These are phyloP conservation scores for Paraleonurus japonicus DNA, from an alignment of 257 asterid species.

Conservation along the genomic window DNA sequence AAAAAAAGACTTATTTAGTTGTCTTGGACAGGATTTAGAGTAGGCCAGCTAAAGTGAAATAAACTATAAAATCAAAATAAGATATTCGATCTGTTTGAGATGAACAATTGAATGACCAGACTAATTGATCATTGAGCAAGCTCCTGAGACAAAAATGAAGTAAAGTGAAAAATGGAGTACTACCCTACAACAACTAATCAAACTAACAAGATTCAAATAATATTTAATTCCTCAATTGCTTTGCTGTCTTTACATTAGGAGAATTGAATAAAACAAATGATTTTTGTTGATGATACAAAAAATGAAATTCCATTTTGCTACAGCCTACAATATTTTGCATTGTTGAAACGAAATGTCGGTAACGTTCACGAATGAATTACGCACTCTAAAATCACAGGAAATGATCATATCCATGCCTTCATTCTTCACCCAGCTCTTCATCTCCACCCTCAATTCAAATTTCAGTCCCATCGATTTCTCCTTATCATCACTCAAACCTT, in stretches of 20 bases:
- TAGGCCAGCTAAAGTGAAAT: too few relatives aligned
- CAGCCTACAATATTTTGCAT: conserved; percentile 34
- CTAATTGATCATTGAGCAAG: not conserved
- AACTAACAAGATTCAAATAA: not conserved
- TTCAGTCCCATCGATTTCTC: conserved; percentile 35
- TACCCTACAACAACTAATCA: not conserved
- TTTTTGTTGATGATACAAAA: not conserved
- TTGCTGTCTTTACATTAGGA: not conserved
- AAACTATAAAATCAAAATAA: too few relatives aligned
- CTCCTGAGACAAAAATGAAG: not conserved
- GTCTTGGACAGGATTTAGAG: too few relatives aligned
- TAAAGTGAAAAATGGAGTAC: not conserved
- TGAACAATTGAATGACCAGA: not conserved
- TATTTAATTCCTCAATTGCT: not conserved
- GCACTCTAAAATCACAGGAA: conserved; percentile 49
- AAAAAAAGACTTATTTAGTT: too few relatives aligned
- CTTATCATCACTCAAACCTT: conserved; percentile 21
- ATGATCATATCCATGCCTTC: conserved; percentile 28
- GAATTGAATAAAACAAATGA: not conserved
- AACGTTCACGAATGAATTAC: conserved; percentile 27
- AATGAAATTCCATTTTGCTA: not conserved
- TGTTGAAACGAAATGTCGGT: conserved; percentile 35
- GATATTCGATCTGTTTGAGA: too few relatives aligned
- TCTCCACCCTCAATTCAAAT: conserved; percentile 35
- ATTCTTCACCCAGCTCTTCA: conserved; percentile 41